phyloP scores from a whole-genome alignment of 371 early-diverging fungal genomes.

The Catenaria anguillulae region DNA sequence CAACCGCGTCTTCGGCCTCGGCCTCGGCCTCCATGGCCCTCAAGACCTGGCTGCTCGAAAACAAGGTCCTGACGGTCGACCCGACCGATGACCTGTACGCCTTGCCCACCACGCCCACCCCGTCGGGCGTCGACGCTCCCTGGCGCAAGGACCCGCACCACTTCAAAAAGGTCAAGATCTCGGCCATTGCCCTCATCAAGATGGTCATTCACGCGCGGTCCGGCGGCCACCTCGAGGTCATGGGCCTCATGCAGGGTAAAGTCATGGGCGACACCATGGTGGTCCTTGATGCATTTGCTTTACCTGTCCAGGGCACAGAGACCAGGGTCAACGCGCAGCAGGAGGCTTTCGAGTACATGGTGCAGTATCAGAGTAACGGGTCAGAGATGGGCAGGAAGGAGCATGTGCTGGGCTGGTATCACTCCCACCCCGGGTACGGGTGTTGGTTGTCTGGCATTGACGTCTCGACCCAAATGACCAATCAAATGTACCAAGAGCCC shows the following conservation, averaged over 20 bases:
- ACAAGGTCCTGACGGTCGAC: constrained; percentile 57
- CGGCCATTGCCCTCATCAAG: constrained; percentile 88
- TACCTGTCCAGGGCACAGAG: constrained; percentile 97
- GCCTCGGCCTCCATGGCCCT: constrained; percentile 37
- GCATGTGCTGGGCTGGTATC: constrained; percentile 96
- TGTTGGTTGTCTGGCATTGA: constrained; percentile 98
- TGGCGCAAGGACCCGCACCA: constrained; percentile 38
- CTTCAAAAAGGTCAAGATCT: constrained; percentile 80
- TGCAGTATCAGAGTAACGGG: constrained; percentile 66
- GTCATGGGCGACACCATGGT: constrained; percentile 72
- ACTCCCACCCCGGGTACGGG: constrained; percentile 95
- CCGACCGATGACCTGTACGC: constrained; percentile 56
- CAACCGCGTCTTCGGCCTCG: too few species aligned
- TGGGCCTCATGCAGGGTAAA: constrained; percentile 97
- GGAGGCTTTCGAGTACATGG: constrained; percentile 95
- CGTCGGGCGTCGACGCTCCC: background rate
- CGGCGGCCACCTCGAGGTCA: constrained; percentile 90
- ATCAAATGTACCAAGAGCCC: constrained; percentile 90
- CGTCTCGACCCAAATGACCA: constrained; percentile 85
- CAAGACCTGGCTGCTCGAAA: constrained; percentile 72
- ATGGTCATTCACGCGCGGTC: constrained; percentile 96
- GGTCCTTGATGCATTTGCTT: constrained; percentile 90
- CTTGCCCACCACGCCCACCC: constrained; percentile 15
- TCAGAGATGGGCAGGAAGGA: constrained; percentile 81
- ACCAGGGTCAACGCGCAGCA: constrained; percentile 93